Conservation (phyloP, 108 stramenopile species). For the Cyclotella baltica region DNA sequence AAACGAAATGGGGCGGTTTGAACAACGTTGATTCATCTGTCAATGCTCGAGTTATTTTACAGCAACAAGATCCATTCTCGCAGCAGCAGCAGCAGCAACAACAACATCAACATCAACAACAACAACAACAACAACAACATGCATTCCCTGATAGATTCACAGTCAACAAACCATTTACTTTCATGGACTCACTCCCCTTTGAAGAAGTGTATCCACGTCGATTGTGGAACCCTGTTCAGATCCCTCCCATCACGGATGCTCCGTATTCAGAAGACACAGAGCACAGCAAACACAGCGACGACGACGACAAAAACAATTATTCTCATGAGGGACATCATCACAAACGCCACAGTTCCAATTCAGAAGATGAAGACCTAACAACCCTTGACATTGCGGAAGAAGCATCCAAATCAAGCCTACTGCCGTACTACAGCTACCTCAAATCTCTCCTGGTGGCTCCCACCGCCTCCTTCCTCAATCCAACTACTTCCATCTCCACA, state of each 20-base stretch:
- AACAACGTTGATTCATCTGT: background rate
- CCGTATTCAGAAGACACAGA: background rate
- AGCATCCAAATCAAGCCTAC: background rate
- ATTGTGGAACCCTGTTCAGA: conserved; percentile 4
- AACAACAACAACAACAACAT: background rate
- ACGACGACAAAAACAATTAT: too few species aligned
- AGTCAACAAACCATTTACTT: background rate
- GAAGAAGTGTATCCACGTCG: background rate
- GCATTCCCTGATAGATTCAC: background rate
- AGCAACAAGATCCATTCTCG: too few species aligned
- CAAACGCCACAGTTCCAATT: too few species aligned
- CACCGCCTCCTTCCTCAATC: background rate
- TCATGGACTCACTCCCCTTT: conserved; percentile 1
- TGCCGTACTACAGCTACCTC: background rate
- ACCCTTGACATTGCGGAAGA: background rate
- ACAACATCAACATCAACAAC: background rate
- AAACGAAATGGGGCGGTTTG: background rate
- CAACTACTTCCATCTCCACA: background rate
- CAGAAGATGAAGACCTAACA: too few species aligned
- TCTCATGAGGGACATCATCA: too few species aligned
- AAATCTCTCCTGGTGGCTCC: background rate
- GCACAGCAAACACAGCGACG: too few species aligned
- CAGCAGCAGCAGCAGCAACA: too few species aligned
- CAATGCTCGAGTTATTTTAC: too few species aligned
- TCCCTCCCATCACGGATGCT: background rate